phyloP scores from a whole-genome alignment of 2,329 filamentous ascomycete genomes.

The Cryoendolithus antarcticus region DNA sequence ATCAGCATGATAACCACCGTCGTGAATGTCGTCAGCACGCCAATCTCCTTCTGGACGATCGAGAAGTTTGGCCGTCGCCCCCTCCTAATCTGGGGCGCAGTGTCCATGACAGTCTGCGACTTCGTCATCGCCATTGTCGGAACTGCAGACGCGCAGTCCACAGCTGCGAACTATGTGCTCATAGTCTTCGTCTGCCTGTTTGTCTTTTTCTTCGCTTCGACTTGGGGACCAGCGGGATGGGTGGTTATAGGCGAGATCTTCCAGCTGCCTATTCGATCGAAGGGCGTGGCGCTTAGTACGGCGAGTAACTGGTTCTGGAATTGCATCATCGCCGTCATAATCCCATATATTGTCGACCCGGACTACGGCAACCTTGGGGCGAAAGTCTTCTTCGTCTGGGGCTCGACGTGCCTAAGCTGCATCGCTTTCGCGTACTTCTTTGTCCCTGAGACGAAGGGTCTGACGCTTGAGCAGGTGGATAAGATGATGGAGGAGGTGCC shows the following conservation, averaged over 20 bases:
- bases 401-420: slow-evolving; percentile 22
- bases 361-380: slow-evolving; percentile 41
- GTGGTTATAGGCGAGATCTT: slow-evolving; percentile 69
- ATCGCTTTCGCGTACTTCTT: slow-evolving; percentile 26
- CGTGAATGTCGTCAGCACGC: slow-evolving; percentile 78
- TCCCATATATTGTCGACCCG: slow-evolving; percentile 55
- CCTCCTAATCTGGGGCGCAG: slow-evolving; percentile 65
- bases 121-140: slow-evolving; percentile 69
- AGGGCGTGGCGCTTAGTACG: slow-evolving; percentile 65
- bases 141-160: slow-evolving; percentile 28
- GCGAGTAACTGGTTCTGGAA: slow-evolving; percentile 91
- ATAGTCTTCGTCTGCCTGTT: slow-evolving; percentile 84
- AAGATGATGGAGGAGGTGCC: slow-evolving; percentile 35
- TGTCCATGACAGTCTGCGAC: slow-evolving; percentile 74
- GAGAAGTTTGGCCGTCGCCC: slow-evolving; percentile 70
- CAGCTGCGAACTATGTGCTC: slow-evolving; percentile 40
- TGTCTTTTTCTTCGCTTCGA: slow-evolving; percentile 77
- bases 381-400: slow-evolving; percentile 38
- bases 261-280: slow-evolving; percentile 49
- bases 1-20: slow-evolving; percentile 77
- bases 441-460: slow-evolving; percentile 28
- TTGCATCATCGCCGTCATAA: slow-evolving; percentile 51
- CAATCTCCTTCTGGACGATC: slow-evolving; percentile 77
- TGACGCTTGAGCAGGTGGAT: slow-evolving; percentile 26
- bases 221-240: slow-evolving; percentile 52